These are phyloP conservation scores for Kingdonia uniflora DNA, from an alignment of 164 flowering plant genomes.

Conservation along the genomic window DNA sequence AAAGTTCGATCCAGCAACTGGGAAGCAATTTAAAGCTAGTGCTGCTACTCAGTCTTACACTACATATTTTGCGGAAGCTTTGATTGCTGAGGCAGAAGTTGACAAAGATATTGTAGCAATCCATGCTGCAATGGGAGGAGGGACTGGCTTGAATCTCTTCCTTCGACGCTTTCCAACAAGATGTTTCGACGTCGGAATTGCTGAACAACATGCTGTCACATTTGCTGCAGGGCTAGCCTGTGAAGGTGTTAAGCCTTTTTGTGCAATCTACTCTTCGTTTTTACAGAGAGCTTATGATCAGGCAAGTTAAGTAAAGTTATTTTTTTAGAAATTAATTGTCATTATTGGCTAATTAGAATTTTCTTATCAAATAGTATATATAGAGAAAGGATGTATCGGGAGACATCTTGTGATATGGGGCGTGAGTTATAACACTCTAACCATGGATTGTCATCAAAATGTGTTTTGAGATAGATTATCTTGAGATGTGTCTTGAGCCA, in stretches of 20 bases:
- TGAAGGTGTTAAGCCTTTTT: conserved; percentile 90
- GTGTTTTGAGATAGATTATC: too few relatives aligned
- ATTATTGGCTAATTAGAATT: too few relatives aligned
- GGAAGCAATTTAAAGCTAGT: conserved; percentile 73
- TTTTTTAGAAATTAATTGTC: too few relatives aligned
- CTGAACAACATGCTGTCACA: conserved; percentile 97
- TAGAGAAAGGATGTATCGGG: too few relatives aligned
- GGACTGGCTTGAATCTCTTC: conserved; percentile 86
- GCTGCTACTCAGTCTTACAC: conserved; percentile 76
- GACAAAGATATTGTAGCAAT: conserved; percentile 83
- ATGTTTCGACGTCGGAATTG: conserved; percentile 97
- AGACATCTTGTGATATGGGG: too few relatives aligned
- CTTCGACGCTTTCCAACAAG: conserved; percentile 65
- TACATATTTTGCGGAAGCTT: conserved; percentile 86
- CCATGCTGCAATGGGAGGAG: conserved; percentile 99
- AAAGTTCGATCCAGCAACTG: conserved; percentile 92
- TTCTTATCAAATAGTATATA: too few relatives aligned
- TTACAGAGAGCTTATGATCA: conserved; percentile 94
- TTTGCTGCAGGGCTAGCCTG: conserved; percentile 98
- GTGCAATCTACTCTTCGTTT: conserved; percentile 96
- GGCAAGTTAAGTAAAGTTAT: conserved; percentile 26
- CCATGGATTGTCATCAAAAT: too few relatives aligned
- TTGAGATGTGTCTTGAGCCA: too few relatives aligned
- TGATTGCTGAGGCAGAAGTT: conserved; percentile 89
- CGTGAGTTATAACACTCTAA: too few relatives aligned